Evolutionary conservation across 176 grass and related monocot species (phyloP).

Genomic region (Triticum aestivum): IWGSC_CS_RefSeq_v2.1 NC_057798.1:718571583-718572082

Average conservation of each 20-base stretch:
- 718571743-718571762: not conserved
- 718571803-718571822: not conserved
- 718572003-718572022: too few species aligned
- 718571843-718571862: not conserved
- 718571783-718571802: not conserved
- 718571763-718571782: not conserved
- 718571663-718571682: not conserved
- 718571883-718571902: not conserved
- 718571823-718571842: not conserved
- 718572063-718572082: too few species aligned
- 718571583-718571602: not conserved
- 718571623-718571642: not conserved
- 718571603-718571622: not conserved
- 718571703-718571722: not conserved
- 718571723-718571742: not conserved
- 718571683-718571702: not conserved
- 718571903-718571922: not conserved
- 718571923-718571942: not conserved
- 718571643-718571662: not conserved
- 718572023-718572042: too few species aligned
- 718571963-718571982: not conserved
- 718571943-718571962: not conserved
- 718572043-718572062: too few species aligned
- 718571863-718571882: not conserved
- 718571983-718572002: too few species aligned